Evolutionary conservation across 495 filamentous ascomycete genomes (phyloP).

Genomic region (Penicillium lagena): DNA sequence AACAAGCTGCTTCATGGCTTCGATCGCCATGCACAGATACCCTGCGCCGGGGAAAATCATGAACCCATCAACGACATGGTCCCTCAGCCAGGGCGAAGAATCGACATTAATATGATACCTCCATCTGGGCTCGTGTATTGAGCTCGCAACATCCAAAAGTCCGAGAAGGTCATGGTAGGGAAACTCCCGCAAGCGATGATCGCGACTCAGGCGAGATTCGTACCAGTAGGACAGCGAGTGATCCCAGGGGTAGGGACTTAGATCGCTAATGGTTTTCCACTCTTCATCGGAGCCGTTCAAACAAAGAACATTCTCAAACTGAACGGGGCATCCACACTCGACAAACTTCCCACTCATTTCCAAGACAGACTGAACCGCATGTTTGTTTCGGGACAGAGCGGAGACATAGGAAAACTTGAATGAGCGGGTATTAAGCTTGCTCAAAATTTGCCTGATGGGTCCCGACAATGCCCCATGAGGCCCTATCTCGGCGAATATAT

Average conservation of each 20-base stretch:
- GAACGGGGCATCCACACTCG: too few relatives aligned
- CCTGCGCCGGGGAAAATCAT: conserved; percentile 22
- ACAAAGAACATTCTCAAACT: too few relatives aligned
- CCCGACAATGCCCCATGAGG: conserved; percentile 17
- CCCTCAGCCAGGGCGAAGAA: conserved; percentile 8
- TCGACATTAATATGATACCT: conserved; percentile 17
- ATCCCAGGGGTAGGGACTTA: conserved; percentile 15
- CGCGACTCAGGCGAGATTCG: conserved; percentile 31
- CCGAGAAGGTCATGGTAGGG: conserved; percentile 37
- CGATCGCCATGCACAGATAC: conserved; percentile 25
- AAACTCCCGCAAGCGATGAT: conserved; percentile 38
- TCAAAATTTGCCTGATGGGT: conserved; percentile 16
- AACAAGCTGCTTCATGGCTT: neutral
- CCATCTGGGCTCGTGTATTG: conserved; percentile 26
- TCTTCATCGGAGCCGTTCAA: too few relatives aligned
- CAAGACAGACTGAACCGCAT: neutral
- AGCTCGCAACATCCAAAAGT: conserved; percentile 22
- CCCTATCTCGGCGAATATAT: conserved; percentile 21
- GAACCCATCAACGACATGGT: conserved; percentile 11
- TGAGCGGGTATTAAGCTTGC: neutral
- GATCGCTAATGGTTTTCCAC: conserved; percentile 1
- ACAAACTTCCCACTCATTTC: neutral
- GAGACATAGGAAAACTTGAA: neutral
- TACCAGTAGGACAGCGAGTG: conserved; percentile 33
- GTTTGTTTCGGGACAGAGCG: neutral